Evolutionary conservation across 2,329 filamentous ascomycete genomes (phyloP).

Genomic region (Herpomyces periplanetae): DNA sequence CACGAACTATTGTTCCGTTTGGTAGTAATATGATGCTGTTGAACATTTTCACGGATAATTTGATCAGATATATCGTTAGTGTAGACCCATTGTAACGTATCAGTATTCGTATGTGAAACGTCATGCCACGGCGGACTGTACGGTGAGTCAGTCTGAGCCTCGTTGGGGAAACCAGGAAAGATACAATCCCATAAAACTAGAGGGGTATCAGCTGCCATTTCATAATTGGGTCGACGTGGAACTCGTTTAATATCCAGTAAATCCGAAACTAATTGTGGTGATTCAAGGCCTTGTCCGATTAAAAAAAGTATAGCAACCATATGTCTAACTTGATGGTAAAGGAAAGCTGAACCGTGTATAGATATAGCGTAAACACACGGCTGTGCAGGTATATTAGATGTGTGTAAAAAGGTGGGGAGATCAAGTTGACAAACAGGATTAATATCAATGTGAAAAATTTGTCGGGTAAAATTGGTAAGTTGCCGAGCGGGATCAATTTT

Average conservation of each 20-base stretch:
- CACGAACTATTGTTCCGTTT: no score
- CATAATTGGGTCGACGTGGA: conserved; percentile 43
- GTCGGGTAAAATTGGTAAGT: conserved; percentile 38
- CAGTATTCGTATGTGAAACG: conserved; percentile 10
- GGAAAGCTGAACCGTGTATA: conserved; percentile 56
- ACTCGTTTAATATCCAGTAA: conserved; percentile 30
- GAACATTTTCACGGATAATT: conserved; percentile 11
- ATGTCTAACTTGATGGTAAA: conserved; percentile 92
- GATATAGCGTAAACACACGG: conserved; percentile 49
- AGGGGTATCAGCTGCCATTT: conserved; percentile 60
- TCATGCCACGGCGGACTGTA: conserved; percentile 8
- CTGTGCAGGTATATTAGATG: conserved; percentile 5
- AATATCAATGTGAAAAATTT: conserved; percentile 42
- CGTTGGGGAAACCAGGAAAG: no score
- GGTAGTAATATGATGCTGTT: no score
- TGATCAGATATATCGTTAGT: conserved; percentile 20
- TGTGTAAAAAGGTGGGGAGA: background rate
- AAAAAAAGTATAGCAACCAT: conserved; percentile 78
- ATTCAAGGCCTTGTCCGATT: conserved; percentile 53
- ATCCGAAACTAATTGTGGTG: conserved; percentile 25
- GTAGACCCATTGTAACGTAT: conserved; percentile 38
- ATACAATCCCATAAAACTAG: conserved; percentile 87
- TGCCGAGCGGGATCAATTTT: conserved; percentile 70
- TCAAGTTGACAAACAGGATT: conserved; percentile 17
- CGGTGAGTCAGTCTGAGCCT: conserved; percentile 8